Evolutionary conservation across 768 basidiomycete genomes (phyloP).

Genomic region (Trametes cubensis): DNA sequence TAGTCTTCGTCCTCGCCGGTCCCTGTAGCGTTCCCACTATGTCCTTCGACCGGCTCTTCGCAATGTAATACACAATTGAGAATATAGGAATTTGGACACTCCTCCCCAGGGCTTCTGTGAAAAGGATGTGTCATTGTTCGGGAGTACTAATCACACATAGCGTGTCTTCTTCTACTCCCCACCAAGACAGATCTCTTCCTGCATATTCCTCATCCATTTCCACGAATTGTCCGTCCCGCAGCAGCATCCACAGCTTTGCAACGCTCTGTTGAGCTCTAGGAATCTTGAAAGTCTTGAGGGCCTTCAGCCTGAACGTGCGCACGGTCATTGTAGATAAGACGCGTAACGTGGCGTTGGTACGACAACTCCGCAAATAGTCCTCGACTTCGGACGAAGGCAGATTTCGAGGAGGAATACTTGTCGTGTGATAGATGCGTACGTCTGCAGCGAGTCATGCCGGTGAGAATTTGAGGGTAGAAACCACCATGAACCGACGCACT

Average conservation of each 20-base stretch:
- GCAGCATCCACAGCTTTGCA: constrained; percentile 57
- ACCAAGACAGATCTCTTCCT: constrained; percentile 63
- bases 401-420: constrained; percentile 7
- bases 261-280: constrained; percentile 36
- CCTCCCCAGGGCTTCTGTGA: too few relatives aligned
- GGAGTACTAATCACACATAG: constrained; percentile 13
- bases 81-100: neutral
- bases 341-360: constrained; percentile 40
- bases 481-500: constrained; percentile 41
- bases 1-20: neutral
- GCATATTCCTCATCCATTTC: constrained; percentile 53
- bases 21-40: neutral
- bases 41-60: neutral
- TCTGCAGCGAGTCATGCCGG: constrained; percentile 13
- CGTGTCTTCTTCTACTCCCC: constrained; percentile 64
- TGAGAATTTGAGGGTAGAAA: neutral
- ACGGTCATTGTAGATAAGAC: constrained; percentile 73
- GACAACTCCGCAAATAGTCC: neutral
- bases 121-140: neutral
- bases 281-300: constrained; percentile 51
- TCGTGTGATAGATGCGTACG: constrained; percentile 19
- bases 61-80: neutral
- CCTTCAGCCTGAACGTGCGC: constrained; percentile 62
- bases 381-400: neutral
- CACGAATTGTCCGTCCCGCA: constrained; percentile 51